Percentiles rank a stretch among this genome's conserved stretches.
Evolutionary conservation across 1,139 yeast genomes (phyloP).

Genomic region (Kluyveromyces marxianus): DNA sequence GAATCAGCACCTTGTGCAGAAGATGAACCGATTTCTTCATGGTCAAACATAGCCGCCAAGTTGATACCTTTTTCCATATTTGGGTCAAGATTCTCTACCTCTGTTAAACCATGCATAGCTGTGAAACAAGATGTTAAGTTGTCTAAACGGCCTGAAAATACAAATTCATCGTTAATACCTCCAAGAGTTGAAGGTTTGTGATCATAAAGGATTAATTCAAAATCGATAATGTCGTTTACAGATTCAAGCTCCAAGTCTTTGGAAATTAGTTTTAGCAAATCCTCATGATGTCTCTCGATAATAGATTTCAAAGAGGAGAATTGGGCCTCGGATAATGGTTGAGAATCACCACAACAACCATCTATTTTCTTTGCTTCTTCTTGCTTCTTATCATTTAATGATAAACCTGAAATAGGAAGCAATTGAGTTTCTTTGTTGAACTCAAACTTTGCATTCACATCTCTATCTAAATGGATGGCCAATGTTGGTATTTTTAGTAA

Average conservation of each 20-base stretch:
- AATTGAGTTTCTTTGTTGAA: slow-evolving; percentile 85
- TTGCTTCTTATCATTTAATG: slow-evolving; percentile 16
- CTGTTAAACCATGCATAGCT: slow-evolving; percentile 63
- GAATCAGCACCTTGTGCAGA: slow-evolving; percentile 98
- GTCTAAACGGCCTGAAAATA: slow-evolving; percentile 90
- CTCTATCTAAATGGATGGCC: slow-evolving; percentile 86
- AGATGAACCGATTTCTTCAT: slow-evolving; percentile 89
- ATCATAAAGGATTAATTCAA: slow-evolving; percentile 83
- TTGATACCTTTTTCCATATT: slow-evolving; percentile 50
- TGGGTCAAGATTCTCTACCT: slow-evolving; percentile 40
- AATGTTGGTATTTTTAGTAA: slow-evolving; percentile 85
- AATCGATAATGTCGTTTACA: slow-evolving; percentile 64
- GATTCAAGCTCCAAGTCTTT: slow-evolving; percentile 46
- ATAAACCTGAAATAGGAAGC: slow-evolving; percentile 81
- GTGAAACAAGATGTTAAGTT: slow-evolving; percentile 83
- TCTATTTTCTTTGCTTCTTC: slow-evolving; percentile 32
- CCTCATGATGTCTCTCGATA: slow-evolving; percentile 67
- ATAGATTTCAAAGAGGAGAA: slow-evolving; percentile 61
- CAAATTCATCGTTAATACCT: slow-evolving; percentile 83
- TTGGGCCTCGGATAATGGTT: slow-evolving; percentile 34
- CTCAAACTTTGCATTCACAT: slow-evolving; percentile 69
- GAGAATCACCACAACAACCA: slow-evolving; percentile 35
- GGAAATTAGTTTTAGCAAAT: slow-evolving; percentile 63
- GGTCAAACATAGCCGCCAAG: slow-evolving; percentile 78
- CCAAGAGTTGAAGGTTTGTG: slow-evolving; percentile 78